These are phyloP conservation scores for Nemania sp. DNA, from an alignment of 2,329 filamentous ascomycete genomes.

Conservation along the genomic window DNA sequence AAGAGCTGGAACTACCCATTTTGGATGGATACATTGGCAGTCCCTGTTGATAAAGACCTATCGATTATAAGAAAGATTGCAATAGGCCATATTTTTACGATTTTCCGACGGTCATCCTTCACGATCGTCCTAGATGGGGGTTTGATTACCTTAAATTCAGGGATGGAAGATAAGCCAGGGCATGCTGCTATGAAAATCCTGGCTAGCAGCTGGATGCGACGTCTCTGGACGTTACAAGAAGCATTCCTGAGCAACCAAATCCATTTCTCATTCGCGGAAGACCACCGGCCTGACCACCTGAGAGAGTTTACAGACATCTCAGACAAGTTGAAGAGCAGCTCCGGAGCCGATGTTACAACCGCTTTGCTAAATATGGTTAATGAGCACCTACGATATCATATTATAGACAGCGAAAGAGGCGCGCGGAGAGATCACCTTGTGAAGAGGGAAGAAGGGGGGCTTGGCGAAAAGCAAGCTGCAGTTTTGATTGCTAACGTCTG, in stretches of 20 bases:
- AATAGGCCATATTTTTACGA: slow-evolving; percentile 1
- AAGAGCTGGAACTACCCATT: not conserved
- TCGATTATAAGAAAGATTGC: not conserved
- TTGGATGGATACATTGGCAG: slow-evolving; percentile 20
- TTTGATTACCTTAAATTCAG: not conserved
- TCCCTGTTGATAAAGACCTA: not conserved
- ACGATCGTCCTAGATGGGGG: slow-evolving; percentile 11
- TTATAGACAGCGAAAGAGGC: not conserved
- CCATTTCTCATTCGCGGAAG: not conserved
- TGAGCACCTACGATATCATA: not conserved
- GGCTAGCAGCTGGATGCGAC: slow-evolving; percentile 16
- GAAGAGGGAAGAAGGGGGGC: not conserved
- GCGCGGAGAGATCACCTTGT: not conserved
- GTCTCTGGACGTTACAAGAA: slow-evolving; percentile 23
- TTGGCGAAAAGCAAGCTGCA: not conserved
- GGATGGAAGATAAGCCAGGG: not conserved
- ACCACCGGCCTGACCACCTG: not conserved
- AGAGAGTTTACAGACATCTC: not conserved
- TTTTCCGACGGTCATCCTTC: not conserved
- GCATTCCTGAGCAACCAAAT: slow-evolving; percentile 14
- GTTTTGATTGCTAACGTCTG: not conserved
- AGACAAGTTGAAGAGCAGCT: not conserved
- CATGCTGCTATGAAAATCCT: slow-evolving; percentile 3
- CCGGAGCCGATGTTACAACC: not conserved
- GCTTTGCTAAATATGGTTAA: not conserved